Conservation (phyloP, 768 basidiomycete genomes). For the Boletus barrowsii region DNA sequence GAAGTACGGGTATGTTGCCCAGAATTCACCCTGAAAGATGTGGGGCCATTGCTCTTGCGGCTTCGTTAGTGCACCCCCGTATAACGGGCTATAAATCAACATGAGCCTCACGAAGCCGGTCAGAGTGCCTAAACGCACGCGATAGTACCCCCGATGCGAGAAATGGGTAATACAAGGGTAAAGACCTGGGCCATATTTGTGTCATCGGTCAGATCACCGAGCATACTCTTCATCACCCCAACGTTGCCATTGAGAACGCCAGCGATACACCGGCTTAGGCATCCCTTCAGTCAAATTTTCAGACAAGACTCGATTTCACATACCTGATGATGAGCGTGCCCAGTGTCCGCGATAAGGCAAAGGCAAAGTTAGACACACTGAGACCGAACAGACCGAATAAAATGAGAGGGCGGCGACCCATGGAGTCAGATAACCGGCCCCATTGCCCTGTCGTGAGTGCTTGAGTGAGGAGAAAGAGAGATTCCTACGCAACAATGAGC, state of each 20-base stretch:
- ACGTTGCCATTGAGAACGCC: slow-evolving; percentile 40
- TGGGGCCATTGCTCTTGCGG: slow-evolving; percentile 54
- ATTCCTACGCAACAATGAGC: too few species aligned
- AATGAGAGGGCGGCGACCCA: slow-evolving; percentile 63
- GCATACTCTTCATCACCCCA: slow-evolving; percentile 66
- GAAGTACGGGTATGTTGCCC: background rate
- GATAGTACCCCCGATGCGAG: background rate
- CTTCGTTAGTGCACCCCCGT: slow-evolving; percentile 53
- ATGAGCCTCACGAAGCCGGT: background rate
- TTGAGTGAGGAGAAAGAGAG: too few species aligned
- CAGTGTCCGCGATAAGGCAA: slow-evolving; percentile 61
- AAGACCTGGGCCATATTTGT: slow-evolving; percentile 37
- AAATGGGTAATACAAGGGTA: slow-evolving; percentile 9
- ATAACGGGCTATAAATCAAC: slow-evolving; percentile 35
- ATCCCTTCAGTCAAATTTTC: slow-evolving; percentile 2
- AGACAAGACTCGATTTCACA: background rate
- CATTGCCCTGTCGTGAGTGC: slow-evolving; percentile 52
- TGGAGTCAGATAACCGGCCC: slow-evolving; percentile 58
- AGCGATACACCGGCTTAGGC: slow-evolving; percentile 32
- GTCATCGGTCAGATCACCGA: slow-evolving; percentile 56
- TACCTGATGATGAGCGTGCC: slow-evolving; percentile 55
- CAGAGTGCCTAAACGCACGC: background rate
- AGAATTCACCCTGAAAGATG: slow-evolving; percentile 38
- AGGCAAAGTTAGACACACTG: slow-evolving; percentile 28
- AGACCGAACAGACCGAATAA: slow-evolving; percentile 54